Base-by-base conservation (phyloP, 78 protist species). In the Emiliania huxleyi region DNA sequence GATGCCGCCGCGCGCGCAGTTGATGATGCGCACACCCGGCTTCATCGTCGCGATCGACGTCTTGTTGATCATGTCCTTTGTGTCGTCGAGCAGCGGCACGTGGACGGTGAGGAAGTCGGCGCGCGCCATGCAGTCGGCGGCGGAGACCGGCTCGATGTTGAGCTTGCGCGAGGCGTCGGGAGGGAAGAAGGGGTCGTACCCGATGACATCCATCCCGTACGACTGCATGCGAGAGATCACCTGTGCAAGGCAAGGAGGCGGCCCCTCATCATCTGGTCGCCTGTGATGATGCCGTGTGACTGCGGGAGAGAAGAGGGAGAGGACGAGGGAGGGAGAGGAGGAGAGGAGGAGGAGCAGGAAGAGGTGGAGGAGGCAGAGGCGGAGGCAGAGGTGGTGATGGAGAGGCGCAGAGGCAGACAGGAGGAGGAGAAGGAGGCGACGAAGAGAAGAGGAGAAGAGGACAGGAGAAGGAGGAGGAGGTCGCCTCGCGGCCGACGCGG, bases 1-100 rank as follows among this genome's bases (percentile, higher is more conserved):
- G 81, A 93, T 83, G 29, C 95, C 95, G 42, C 95, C 95, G 69
- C 95, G 92, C 45, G 95, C 90, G 29, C 91, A 75, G 90, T 93
- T 93, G 48, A 93, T 42, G 33, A 93, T 52, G 62, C 90, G 90
- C 48, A 89, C 77, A 8, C 90, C 89, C 69, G 46, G 55, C 90
- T 93, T 93, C 46, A 19, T 45, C 42, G n/a, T 88, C 2, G 75
- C 77, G 40, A 93, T 18, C n/a, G 79, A 8, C 23, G 46, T 52
- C 44, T 52, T 73, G 87, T 87, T 69, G 73, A 93, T 33, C 21
- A 93, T 37, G 48, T 62, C 21, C 26, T 46, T 37, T 8, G 95
- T 93, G 33, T 69, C 48, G 45, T 22, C 71, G 2, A 91, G 89
- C 69, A 88, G 77, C 15, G 93, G 93, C 33, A 87, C 56, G 92